phyloP scores from a whole-genome alignment of 2,329 filamentous ascomycete species.

The Colletotrichum higginsianum region DNA sequence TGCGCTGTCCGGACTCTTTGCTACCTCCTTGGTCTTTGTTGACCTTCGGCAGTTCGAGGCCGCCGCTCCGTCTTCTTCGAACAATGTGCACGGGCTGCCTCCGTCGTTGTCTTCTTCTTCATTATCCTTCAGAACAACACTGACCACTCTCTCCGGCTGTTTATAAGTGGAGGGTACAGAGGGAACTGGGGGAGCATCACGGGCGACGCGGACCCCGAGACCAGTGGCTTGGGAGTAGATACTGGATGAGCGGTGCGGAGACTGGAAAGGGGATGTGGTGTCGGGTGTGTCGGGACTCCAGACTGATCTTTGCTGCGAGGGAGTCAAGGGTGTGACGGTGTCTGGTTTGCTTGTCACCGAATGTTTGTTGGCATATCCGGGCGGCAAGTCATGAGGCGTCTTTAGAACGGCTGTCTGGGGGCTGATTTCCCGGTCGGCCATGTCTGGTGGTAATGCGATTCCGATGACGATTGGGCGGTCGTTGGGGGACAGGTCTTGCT shows the following conservation, averaged over 20 bases:
- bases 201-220: conserved; percentile 48
- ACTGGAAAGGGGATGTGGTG: conserved; percentile 59
- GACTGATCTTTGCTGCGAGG: conserved; percentile 62
- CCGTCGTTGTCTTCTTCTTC: conserved; percentile 66
- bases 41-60: conserved; percentile 56
- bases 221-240: conserved; percentile 72
- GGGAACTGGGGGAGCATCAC: conserved; percentile 72
- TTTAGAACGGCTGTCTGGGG: conserved; percentile 64
- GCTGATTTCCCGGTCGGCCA: conserved; percentile 54
- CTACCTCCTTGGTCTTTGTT: conserved; percentile 54
- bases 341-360: conserved; percentile 38
- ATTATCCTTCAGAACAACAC: conserved; percentile 52
- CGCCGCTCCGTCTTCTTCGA: conserved; percentile 77
- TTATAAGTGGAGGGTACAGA: conserved; percentile 64
- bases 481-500: conserved; percentile 73
- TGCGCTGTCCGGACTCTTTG: conserved; percentile 63
- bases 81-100: conserved; percentile 75
- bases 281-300: conserved; percentile 76
- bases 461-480: conserved; percentile 82
- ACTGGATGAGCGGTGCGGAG: conserved; percentile 67
- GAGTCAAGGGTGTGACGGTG: conserved; percentile 46
- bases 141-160: conserved; percentile 51
- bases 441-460: conserved; percentile 73
- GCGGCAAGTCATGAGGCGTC: conserved; percentile 53
- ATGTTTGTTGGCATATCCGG: conserved; percentile 23